Percentiles rank a stretch among this genome's conserved stretches.
Conservation (phyloP, 352 stramenopile genomes). For the Aphanomyces astaci region DNA sequence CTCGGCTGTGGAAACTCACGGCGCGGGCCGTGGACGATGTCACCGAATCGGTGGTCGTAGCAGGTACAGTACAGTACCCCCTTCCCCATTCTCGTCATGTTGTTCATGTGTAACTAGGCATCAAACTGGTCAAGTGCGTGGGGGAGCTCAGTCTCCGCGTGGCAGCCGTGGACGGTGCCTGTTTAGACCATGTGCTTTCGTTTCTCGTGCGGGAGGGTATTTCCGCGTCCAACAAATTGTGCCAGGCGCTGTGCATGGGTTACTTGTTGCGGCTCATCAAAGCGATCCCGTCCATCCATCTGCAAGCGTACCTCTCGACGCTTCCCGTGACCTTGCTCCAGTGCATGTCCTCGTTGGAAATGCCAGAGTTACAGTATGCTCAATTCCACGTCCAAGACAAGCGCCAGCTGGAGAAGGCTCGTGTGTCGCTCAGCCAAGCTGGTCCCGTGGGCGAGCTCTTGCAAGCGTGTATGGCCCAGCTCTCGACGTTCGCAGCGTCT, state of each 20-base stretch:
- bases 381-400: constrained; percentile 84
- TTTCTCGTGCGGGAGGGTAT: constrained; percentile 67
- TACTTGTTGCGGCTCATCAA: constrained; percentile 66
- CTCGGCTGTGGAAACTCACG: constrained; percentile 54
- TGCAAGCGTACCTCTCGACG: constrained; percentile 47
- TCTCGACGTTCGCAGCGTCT: constrained; percentile 44
- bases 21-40: constrained; percentile 71
- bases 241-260: constrained; percentile 58
- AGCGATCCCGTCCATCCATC: constrained; percentile 38
- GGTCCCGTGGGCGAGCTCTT: constrained; percentile 68
- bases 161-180: constrained; percentile 38
- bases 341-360: constrained; percentile 75
- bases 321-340: constrained; percentile 61
- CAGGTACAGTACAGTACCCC: background rate
- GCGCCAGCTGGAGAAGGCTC: constrained; percentile 66
- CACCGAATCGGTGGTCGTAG: constrained; percentile 52
- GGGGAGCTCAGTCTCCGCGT: constrained; percentile 68
- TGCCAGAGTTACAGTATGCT: constrained; percentile 75
- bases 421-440: constrained; percentile 64
- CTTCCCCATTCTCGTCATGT: background rate
- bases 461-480: constrained; percentile 42
- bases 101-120: constrained; percentile 25
- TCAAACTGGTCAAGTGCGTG: constrained; percentile 70
- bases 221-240: constrained; percentile 55
- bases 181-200: constrained; percentile 44